Base-by-base conservation (phyloP, 2,329 filamentous ascomycete species). In the Arthrobotrys musiformis region DNA sequence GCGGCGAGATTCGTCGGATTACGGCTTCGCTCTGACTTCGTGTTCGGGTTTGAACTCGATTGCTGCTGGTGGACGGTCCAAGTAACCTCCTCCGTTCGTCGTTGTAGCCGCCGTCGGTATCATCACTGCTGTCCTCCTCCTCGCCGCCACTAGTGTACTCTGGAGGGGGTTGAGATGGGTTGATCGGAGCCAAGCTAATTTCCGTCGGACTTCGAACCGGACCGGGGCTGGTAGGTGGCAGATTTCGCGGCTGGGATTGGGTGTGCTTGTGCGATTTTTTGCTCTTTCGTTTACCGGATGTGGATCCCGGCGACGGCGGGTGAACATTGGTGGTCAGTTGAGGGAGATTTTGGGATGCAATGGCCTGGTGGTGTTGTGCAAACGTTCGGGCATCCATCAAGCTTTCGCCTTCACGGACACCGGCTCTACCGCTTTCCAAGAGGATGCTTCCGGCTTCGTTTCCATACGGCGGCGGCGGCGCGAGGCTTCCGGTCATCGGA, bases 361-460 rank as follows among this genome's bases (percentile, higher is more conserved):
- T 88, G 85, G 5, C 83, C 82, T 68, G 68, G 46, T 74, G 68
- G 56, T 74, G 75, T 26, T 69, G 75, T 22, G 75, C 68, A 42
- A 70, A 74, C 15, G 70, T 54, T 50, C 70, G 61, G 15, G 76
- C 70, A 19, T 74, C 69, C 64, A 70, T 68, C 46, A 66, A 46
- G 17, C 73, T 77, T 33, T 77, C 73, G 15, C 73, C 73, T 19
- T 77, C 73, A 52, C 73, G 73, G 42, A 77, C 73, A 19, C 73
- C 91, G 79, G 86, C 81, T 56, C 88, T 88, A 11, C 95, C 95
- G 4, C 93, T 90, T 83, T 97, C 95, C 11, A 99, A 88, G 28
- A 99, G 86, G 80, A 99, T 97, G 82, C 94, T 97, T 81, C 95
- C 95, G 84, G 97, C 93, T 85, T 98, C 95, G 79, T 93, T 97